A percentile compares a stretch with the other conserved stretches of the same genome.
These are phyloP conservation scores for Astrephomene gubernaculifera DNA, from an alignment of 139 green algal species.

Conservation along the genomic window DNA sequence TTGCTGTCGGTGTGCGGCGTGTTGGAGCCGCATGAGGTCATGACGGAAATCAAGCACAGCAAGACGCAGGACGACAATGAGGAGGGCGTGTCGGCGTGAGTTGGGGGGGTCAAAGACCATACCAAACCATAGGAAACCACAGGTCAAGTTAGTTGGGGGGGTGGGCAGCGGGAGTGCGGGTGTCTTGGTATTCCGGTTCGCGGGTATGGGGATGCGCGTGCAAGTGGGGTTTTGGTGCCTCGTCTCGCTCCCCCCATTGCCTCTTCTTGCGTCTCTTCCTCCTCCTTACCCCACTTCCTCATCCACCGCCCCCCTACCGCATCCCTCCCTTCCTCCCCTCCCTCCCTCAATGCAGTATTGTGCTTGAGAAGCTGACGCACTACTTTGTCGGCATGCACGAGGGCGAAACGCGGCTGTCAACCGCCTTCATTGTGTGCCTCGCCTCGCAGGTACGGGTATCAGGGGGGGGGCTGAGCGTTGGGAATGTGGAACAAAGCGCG, in stretches of 20 bases:
- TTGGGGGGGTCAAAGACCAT: not conserved
- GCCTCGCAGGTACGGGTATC: not conserved
- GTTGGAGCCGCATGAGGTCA: slow-evolving; percentile 44
- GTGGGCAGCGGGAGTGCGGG: not conserved
- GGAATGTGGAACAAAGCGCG: no score
- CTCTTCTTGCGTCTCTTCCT: not conserved
- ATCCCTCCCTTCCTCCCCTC: not conserved
- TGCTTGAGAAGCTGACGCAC: slow-evolving; percentile 24
- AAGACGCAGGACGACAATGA: slow-evolving; percentile 41
- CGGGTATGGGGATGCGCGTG: not conserved
- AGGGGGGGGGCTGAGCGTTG: not conserved
- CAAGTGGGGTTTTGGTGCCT: not conserved
- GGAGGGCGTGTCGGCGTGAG: slow-evolving; percentile 36
- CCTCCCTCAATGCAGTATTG: slow-evolving; percentile 12
- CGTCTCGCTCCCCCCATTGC: not conserved
- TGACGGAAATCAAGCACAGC: slow-evolving; percentile 42
- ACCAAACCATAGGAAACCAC: no score
- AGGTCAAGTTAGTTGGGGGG: not conserved
- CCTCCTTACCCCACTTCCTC: not conserved
- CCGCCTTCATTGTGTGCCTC: slow-evolving; percentile 41
- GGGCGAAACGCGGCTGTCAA: slow-evolving; percentile 32
- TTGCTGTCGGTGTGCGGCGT: slow-evolving; percentile 28
- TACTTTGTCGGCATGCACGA: slow-evolving; percentile 40
- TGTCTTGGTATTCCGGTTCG: not conserved
- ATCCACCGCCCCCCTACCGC: not conserved